phyloP scores from a whole-genome alignment of 2,329 filamentous ascomycete species.

The Fusarium sp. region DNA sequence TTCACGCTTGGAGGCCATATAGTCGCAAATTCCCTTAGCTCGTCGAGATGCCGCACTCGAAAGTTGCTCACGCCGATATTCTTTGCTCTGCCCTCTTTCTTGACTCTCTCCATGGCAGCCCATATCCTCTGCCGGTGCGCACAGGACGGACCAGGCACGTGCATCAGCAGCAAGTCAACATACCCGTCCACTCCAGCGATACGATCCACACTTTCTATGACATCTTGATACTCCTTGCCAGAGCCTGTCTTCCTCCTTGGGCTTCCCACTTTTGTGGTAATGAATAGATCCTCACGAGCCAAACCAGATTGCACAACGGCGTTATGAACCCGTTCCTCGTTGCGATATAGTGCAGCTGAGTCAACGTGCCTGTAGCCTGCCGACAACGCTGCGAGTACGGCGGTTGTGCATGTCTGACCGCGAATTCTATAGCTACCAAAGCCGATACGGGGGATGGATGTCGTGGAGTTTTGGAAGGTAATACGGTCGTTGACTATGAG shows the following conservation, averaged over 20 bases:
- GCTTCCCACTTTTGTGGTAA: constrained; percentile 79
- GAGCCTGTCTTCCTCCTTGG: constrained; percentile 51
- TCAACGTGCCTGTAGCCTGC: constrained; percentile 76
- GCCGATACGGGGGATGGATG: constrained; percentile 73
- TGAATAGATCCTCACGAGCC: constrained; percentile 72
- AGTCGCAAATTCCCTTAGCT: constrained; percentile 75
- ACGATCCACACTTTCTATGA: constrained; percentile 74
- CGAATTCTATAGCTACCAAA: constrained; percentile 79
- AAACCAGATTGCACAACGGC: constrained; percentile 72
- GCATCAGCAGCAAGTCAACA: constrained; percentile 80
- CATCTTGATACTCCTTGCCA: constrained; percentile 71
- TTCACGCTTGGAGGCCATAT: constrained; percentile 80
- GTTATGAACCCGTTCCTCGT: constrained; percentile 76
- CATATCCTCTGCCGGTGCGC: constrained; percentile 73
- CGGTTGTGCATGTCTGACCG: constrained; percentile 67
- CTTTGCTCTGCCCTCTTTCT: constrained; percentile 71
- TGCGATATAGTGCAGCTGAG: constrained; percentile 75
- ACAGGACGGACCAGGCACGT: constrained; percentile 71
- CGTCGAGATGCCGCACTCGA: constrained; percentile 76
- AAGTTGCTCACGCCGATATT: constrained; percentile 83
- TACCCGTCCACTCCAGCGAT: constrained; percentile 72
- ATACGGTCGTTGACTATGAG: constrained; percentile 38
- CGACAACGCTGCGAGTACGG: constrained; percentile 71
- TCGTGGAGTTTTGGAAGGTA: constrained; percentile 43
- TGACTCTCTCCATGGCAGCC: constrained; percentile 74